Conservation (phyloP, 805 yeast species). For the Kluyveromyces wickerhamii region DNA sequence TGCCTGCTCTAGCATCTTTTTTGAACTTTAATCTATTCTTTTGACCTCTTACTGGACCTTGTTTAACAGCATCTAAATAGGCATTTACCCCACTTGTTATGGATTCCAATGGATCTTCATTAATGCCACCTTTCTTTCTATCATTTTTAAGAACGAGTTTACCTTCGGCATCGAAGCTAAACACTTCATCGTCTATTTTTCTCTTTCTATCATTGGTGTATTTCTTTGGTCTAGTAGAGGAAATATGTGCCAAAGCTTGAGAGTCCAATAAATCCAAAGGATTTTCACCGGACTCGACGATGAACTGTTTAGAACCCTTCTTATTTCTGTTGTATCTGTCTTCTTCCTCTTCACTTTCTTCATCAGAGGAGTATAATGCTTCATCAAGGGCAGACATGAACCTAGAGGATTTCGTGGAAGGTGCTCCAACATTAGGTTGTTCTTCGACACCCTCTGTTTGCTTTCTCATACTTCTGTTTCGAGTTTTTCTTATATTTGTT, state of each 20-base stretch:
- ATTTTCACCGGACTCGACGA: slow-evolving; percentile 63
- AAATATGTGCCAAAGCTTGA: slow-evolving; percentile 75
- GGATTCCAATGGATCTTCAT: slow-evolving; percentile 40
- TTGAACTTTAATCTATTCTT: slow-evolving; percentile 83
- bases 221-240: slow-evolving; percentile 76
- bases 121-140: slow-evolving; percentile 18
- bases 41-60: slow-evolving; percentile 92
- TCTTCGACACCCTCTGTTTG: slow-evolving; percentile 29
- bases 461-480: slow-evolving; percentile 77
- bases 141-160: slow-evolving; percentile 30
- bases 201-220: slow-evolving; percentile 35
- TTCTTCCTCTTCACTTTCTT: slow-evolving; percentile 41
- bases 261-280: slow-evolving; percentile 89
- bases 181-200: slow-evolving; percentile 25
- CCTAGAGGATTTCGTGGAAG: slow-evolving; percentile 35
- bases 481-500: slow-evolving; percentile 75
- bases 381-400: slow-evolving; percentile 87
- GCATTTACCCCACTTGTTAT: slow-evolving; percentile 70
- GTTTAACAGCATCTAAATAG: slow-evolving; percentile 85
- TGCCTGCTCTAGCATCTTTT: slow-evolving; percentile 46
- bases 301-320: slow-evolving; percentile 46
- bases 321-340: slow-evolving; percentile 17
- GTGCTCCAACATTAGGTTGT: slow-evolving; percentile 12
- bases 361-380: slow-evolving; percentile 68
- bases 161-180: slow-evolving; percentile 30